These are phyloP conservation scores for Vitis hybrid DNA, from an alignment of 177 flowering plant species.

Conservation along the genomic window DNA sequence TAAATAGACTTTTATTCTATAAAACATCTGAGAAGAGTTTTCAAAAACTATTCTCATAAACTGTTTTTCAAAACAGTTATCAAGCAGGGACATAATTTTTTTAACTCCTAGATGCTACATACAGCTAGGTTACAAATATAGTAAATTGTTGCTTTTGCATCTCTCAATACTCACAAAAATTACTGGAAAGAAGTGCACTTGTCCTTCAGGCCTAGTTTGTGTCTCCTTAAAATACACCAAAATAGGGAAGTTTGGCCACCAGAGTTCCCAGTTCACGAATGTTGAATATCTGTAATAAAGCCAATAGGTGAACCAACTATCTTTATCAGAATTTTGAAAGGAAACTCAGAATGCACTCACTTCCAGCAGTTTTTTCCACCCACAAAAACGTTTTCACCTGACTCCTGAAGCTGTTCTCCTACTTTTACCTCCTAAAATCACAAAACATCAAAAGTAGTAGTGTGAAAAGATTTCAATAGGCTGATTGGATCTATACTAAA, in stretches of 20 bases:
- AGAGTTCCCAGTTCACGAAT: constrained; percentile 94
- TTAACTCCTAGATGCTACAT: too few relatives aligned
- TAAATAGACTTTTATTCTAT: background rate
- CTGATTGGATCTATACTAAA: too few relatives aligned
- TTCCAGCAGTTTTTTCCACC: constrained; percentile 98
- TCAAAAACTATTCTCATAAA: too few relatives aligned
- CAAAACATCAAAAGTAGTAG: background rate
- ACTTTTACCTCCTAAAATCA: constrained; percentile 80
- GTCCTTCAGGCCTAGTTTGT: constrained; percentile 96
- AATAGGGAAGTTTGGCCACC: constrained; percentile 96
- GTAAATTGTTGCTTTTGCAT: background rate
- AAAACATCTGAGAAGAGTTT: background rate
- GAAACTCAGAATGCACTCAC: constrained; percentile 43
- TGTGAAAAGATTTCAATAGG: too few relatives aligned
- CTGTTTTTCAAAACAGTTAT: too few relatives aligned
- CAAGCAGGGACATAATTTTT: too few relatives aligned
- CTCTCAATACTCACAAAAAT: constrained; percentile 72
- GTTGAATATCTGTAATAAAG: constrained; percentile 63
- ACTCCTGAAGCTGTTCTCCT: constrained; percentile 75
- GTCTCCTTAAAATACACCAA: constrained; percentile 90
- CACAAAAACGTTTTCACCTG: constrained; percentile 92
- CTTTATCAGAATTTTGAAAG: background rate
- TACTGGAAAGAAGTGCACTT: constrained; percentile 90
- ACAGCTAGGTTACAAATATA: background rate
- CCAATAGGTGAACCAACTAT: background rate